Conservation (phyloP, 2,329 filamentous ascomycete species). For the Pseudocercospora musae region DNA sequence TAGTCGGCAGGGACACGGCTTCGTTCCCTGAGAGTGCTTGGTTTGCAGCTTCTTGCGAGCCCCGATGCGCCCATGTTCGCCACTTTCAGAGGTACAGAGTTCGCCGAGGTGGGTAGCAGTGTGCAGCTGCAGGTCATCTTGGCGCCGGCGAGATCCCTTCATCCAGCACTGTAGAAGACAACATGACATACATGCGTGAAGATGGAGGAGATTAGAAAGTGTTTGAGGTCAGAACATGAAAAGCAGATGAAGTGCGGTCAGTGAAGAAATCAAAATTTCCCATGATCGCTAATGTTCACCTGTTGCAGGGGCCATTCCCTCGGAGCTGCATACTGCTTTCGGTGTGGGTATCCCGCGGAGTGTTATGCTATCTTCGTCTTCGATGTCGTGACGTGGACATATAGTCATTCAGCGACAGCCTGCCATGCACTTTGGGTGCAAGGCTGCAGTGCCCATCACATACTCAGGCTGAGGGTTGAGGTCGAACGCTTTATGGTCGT, state of each 20-base stretch:
- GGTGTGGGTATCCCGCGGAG: background rate
- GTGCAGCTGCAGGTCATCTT: background rate
- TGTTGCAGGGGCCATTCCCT: background rate
- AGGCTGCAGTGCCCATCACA: too few relatives aligned
- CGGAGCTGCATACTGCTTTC: background rate
- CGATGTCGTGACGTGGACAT: background rate
- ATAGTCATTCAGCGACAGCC: too few relatives aligned
- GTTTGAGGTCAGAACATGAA: background rate
- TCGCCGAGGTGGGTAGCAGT: slow-evolving; percentile 4
- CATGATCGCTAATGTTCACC: too few relatives aligned
- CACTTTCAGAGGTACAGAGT: slow-evolving; percentile 5
- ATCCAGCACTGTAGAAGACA: background rate
- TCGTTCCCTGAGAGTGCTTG: background rate
- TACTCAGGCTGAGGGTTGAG: background rate
- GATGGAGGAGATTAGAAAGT: background rate
- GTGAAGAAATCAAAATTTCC: slow-evolving; percentile 3
- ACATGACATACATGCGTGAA: background rate
- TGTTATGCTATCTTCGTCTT: background rate
- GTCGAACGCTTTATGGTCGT: background rate
- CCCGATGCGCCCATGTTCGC: background rate
- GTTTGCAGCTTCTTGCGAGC: background rate
- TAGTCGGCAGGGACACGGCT: background rate
- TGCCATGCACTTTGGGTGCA: too few relatives aligned
- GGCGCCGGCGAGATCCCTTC: background rate
- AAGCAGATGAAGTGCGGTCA: slow-evolving; percentile 1